Evolutionary conservation across 2,329 filamentous ascomycete genomes (phyloP), one percentile per base, ranked within the genome.

Genomic region (Ophiostoma ips): DNA sequence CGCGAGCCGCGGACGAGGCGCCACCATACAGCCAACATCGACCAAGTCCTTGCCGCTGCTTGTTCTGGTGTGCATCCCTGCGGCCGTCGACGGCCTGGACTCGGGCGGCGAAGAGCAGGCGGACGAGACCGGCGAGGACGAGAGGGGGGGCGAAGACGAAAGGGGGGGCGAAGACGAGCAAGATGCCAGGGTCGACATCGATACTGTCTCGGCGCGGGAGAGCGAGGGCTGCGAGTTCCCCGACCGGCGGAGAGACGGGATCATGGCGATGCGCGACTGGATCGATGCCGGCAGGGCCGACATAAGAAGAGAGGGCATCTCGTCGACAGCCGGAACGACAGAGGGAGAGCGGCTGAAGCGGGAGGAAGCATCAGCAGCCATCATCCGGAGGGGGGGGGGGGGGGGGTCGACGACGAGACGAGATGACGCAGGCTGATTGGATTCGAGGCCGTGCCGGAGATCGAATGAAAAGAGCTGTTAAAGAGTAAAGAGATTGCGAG

Each of bases 231-330:
- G 53, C 21, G 52, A 31, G 38, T 28, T 52, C 16, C 52, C 52
- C 1, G 55, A 40, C 7, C 52, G 53, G 13, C 55, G 50, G 5
- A 58, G 33, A 12, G 51, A 55, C 1, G 53, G 52, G 16, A 58
- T 48, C 24, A 41, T 51, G 15, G 57, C 52, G 16, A 58, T 55
- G 21, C 56, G 54, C 11, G 57, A 53, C 48, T 58, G 57, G 45
- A 58, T 51, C n/a, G 51, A 56, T 30, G 52, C 60, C 52, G 48
- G 60, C 50, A 57, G 58, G 51, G 49, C 53, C 18, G 55, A 52
- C 33, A 46, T 49, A 31, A 52, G 41, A 21, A 57, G 54, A 9
- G 55, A 57, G 10, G 55, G 36, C 53, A 55, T 53, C 40, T 38
- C 49, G 40, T 46, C 31, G 33, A 28, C 24, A 8, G 24, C 8